Base-by-base conservation (phyloP, 768 basidiomycete species). In the Galerina marginata region DNA sequence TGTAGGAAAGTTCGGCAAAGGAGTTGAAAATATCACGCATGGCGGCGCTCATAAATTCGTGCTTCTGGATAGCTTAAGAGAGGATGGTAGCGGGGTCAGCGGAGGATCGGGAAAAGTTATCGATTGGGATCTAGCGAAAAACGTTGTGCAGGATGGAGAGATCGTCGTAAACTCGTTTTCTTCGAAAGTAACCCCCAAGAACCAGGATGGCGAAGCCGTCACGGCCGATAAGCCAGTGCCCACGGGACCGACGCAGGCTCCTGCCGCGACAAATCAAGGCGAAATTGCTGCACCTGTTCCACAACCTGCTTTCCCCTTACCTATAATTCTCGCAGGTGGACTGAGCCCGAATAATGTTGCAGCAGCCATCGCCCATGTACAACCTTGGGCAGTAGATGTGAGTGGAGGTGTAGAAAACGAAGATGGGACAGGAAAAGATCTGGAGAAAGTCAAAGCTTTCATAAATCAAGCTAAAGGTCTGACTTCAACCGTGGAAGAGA, bases 331-430 rank as follows among this genome's bases (percentile, higher is more conserved):
- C 15, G 97, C 96, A 1, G 96, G 96, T 0, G 97, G 96, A 1
- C 74, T 99, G 66, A 91, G 83, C 26, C 81, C 89, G 2, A 78
- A 79, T 45, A 98, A 95, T 62, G 90, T 99, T 0, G 75, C 74
- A 15, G 79, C 83, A 58, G 95, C 94, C 10, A 81, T 97, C 20
- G 75, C 74, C 20, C 72, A 76, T 33, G 92, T 94, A 23, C 75
- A 75, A 23, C 95, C 96, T 7, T 95, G 93, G 89, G 93, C 90
- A 9, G 93, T 99, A 39, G 96, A 99, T 72, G 95, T 99, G 23
- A 94, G 94, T 64, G 91, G 94, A 0, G 96, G 96, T 2, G 95
- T 98, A 0, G 96, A 99, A 76, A 78, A 70, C 9, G 77, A 69
- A 25, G 84, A 84, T 54, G 86, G 87, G 1, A 69, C 63, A 15